Conservation (phyloP, 2,329 filamentous ascomycete species). For the Colletotrichum musicola region DNA sequence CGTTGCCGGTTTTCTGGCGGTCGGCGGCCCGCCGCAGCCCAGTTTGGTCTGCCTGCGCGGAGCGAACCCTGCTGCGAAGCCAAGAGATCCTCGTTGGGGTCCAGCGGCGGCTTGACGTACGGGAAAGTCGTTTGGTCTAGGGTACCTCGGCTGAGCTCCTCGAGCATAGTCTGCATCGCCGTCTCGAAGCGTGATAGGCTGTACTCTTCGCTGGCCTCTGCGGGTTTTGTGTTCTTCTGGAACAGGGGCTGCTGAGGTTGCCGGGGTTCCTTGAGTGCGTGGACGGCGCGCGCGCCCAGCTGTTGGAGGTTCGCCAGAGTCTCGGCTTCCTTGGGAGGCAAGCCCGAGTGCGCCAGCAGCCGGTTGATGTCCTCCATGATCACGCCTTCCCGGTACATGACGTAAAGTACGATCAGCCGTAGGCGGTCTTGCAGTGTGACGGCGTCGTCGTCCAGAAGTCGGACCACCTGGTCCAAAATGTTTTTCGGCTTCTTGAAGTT, state of each 20-base stretch:
- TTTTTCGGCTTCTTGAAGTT: constrained; percentile 93
- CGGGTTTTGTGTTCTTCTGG: constrained; percentile 69
- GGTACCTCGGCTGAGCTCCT: constrained; percentile 75
- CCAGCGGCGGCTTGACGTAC: constrained; percentile 77
- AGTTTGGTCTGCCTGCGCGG: constrained; percentile 92
- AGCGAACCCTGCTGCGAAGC: constrained; percentile 78
- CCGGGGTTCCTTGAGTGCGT: constrained; percentile 80
- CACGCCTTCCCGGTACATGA: constrained; percentile 88
- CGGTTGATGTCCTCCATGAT: constrained; percentile 86
- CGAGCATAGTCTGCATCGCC: constrained; percentile 84
- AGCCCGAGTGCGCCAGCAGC: constrained; percentile 83
- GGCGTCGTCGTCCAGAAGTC: constrained; percentile 87
- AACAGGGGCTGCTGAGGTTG: constrained; percentile 78
- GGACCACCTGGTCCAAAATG: constrained; percentile 84
- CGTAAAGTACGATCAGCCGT: constrained; percentile 86
- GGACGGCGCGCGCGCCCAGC: constrained; percentile 78
- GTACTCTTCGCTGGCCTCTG: constrained; percentile 78
- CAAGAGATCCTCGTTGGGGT: constrained; percentile 70
- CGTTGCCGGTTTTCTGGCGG: constrained; percentile 85
- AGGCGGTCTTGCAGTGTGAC: constrained; percentile 81
- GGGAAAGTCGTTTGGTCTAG: constrained; percentile 78
- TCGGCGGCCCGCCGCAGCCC: constrained; percentile 86
- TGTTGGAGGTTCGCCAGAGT: constrained; percentile 83
- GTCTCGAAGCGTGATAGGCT: constrained; percentile 90
- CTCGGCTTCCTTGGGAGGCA: constrained; percentile 80